Evolutionary conservation across 1,284 basidiomycete genomes (phyloP), one percentile per base, ranked within the genome.

Genomic region (Cutaneotrichosporon sp.): DNA sequence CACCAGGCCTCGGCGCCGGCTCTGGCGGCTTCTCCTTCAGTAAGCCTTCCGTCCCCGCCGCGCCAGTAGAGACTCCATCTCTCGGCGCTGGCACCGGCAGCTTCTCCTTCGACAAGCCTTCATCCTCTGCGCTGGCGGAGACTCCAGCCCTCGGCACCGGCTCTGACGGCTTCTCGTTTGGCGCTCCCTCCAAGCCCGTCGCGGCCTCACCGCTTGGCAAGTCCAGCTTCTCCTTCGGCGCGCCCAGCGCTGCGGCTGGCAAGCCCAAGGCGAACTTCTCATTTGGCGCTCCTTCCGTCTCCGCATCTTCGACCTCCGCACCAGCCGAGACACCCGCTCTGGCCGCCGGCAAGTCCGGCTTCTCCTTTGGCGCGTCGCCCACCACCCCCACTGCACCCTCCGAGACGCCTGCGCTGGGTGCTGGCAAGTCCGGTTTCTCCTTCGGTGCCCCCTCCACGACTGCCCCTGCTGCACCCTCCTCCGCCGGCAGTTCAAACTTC

Each of bases 401-500:
- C n/a, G 55, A 13, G 9, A 52, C 42, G 6, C 18, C 26, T 16
- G 58, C n/a, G 8, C 16, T 30, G 2, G 30, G 38, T 16, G 31
- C 51, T 36, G 57, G n/a, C 56, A 47, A 40, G 21, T 40, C 56
- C 1, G 38, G 59, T 2, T 65, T 61, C 31, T 55, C 59, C 1
- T 65, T 65, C 32, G 64, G 64, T 31, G 16, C 60, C n/a, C 40
- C 58, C 9, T 56, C 30, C 53, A 6, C 61, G 10, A 22, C 57
- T 7, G 52, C 52, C 9, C 8, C 52, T 9, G 7, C 49, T 16
- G n/a, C 53, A 6, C 34, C 58, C 21, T 8, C 50, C 8, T 7
- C 52, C 30, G 31, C 46, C 26, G 46, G 26, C 42, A 56, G 47
- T 32, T 31, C 61, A 10, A 4, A 46, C 22, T 60, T 60, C 32